phyloP scores from a whole-genome alignment of 257 asterid genomes.

The Primulina eburnea region DNA sequence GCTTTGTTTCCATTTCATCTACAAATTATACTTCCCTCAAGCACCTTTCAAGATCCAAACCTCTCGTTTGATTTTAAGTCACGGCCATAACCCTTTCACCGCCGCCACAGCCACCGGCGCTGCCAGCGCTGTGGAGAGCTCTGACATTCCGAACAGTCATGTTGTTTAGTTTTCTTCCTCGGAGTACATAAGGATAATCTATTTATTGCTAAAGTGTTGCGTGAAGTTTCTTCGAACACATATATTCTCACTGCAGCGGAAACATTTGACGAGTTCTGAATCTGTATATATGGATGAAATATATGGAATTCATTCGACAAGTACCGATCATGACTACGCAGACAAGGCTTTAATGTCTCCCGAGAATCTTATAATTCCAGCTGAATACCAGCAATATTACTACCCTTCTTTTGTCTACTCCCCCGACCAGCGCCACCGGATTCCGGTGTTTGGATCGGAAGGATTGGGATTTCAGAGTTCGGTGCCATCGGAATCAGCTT shows the following conservation, averaged over 20 bases:
- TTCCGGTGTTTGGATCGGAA: slow-evolving; percentile 18
- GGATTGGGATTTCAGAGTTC: slow-evolving; percentile 32
- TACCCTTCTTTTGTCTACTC: slow-evolving; percentile 17
- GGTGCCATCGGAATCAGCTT: slow-evolving; percentile 19
- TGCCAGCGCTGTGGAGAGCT: background rate
- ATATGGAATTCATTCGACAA: background rate
- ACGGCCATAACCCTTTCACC: background rate
- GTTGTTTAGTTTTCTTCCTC: background rate
- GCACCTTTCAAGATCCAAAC: background rate
- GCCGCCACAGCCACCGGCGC: background rate
- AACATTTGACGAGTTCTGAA: background rate
- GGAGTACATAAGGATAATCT: background rate
- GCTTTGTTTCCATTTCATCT: too few species aligned
- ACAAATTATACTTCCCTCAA: background rate
- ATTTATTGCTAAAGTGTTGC: background rate
- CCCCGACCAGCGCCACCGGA: slow-evolving; percentile 21
- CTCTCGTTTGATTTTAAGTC: background rate
- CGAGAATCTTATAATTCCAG: slow-evolving; percentile 33
- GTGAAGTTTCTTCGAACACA: background rate
- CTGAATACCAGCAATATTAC: slow-evolving; percentile 26
- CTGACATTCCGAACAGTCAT: background rate
- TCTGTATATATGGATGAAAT: background rate
- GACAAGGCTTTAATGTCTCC: slow-evolving; percentile 34
- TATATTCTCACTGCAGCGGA: background rate
- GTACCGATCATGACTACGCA: background rate